Evolutionary conservation across 441 rosid genomes (phyloP), one percentile per base, ranked within the genome.

Genomic region (Erysimum pusillum): DNA sequence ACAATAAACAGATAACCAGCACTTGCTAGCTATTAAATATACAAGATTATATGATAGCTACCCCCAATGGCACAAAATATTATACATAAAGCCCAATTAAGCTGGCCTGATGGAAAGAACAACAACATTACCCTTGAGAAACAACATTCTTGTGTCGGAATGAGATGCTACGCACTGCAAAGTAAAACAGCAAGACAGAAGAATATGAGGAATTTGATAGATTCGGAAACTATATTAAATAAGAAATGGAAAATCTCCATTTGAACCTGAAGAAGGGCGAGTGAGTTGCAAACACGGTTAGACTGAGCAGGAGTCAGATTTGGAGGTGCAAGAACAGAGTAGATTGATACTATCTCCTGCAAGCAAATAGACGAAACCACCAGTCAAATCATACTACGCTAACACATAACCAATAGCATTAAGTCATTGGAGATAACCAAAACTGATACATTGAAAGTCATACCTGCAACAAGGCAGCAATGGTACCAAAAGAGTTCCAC

Each of bases 231-330:
- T 52, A 75, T 3, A 57, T 9, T 34, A 59, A 51, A 34, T 3
- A 66, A n/a, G n/a, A n/a, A n/a, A n/a, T n/a, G n/a, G n/a, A 13
- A 69, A 63, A 63, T 22, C 12, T 25, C 70, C 3, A 70, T 22
- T 45, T 17, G 12, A 13, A 96, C 99, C 97, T 96, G 99, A 85
- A 96, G 99, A 83, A 96, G 97, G 41, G 98, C 98, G 62, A 96
- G 97, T 48, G 98, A 98, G 84, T 93, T 96, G 83, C 99, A 96
- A 66, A 96, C 99, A 76, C 98, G 89, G 82, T 93, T 93, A 52
- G 99, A 93, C 76, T 93, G 99, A 25, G 97, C 95, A 11, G 98
- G 96, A 72, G 90, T 87, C 69, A 93, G 83, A 83, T 87, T 90
- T 11, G 98, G 99, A 28, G 99, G 98, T 17, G 97, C 86, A 41